Evolutionary conservation across 257 asterid species (phyloP), one percentile per base, ranked within the genome.

Genomic region (Handroanthus guayacan): DNA sequence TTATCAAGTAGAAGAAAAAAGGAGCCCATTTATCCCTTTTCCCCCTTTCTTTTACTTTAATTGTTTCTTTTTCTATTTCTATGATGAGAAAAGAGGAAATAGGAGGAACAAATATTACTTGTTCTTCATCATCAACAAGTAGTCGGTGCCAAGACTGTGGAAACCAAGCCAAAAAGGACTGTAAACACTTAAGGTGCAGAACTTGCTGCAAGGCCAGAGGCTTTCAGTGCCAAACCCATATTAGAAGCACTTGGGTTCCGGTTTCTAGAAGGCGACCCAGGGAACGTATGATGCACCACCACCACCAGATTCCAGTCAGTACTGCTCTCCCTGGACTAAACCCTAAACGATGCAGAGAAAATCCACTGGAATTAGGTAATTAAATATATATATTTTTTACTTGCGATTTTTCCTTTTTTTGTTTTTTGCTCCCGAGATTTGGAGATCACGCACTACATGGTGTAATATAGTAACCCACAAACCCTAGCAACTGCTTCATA

Each of bases 191-290:
- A 61, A 55, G 91, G 54, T 89, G 94, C 54, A 83, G 94, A 64
- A 87, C 91, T 77, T 89, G 93, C 68, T 88, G 93, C 62, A 88
- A 75, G 51, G 74, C 74, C 70, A 77, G 91, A 77, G 89, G 89
- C 9, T 86, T 81, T 75, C 86, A 81, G 36, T 88, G 93, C 69
- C 84, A 80, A 74, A 88, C 89, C 3, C 93, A 88, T 36, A 81
- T 88, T 31, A 82, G 73, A 71, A 88, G 91, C 77, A 88, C 93
- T 69, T 88, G 93, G 93, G 67, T 85, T 37, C 91, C 93, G 51
- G 81, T 83, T 14, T 76, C 86, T 1, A 50, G 41, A 44, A 63
- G 91, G 75, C 84, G 84, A 11, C 85, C 82, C 5, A 66, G 82
- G 16, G 75, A 78, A 20, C 82, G 58, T 31, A 60, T 58, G 8